Evolutionary conservation across 495 filamentous ascomycete genomes (phyloP), one percentile per base, ranked within the genome.

Genomic region (Neurospora terricola): DNA sequence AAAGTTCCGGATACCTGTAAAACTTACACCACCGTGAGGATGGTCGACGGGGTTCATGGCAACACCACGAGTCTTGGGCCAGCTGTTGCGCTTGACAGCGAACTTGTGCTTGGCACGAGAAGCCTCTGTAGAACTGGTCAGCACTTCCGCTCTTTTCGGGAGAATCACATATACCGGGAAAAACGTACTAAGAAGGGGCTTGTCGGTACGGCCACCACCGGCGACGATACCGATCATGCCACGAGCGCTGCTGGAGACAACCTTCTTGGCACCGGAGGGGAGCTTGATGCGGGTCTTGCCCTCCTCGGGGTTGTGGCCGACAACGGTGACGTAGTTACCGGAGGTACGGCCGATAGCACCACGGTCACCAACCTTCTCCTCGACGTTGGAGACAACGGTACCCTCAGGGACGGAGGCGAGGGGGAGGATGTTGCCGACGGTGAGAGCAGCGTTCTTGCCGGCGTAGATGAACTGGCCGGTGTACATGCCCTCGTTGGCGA

Each of bases 21-120:
- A 73, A 83, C 82, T 82, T 84, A 86, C 84, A 86, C 86, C 86
- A 92, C 96, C 96, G 93, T 99, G 96, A 87, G 96, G 96, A 91
- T 98, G 96, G 88, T 99, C 96, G 79, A 99, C 96, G 77, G 96
- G 96, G 87, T 99, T 99, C 96, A 99, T 99, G 84, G 96, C 96
- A 89, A 99, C 96, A 96, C 96, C 96, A 94, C 96, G 94, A 90
- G 96, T 99, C 92, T 96, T 98, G 84, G 96, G 96, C 96, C 96
- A 98, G 80, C 89, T 93, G 93, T 98, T 98, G 83, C 96, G 92
- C 93, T 99, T 99, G 87, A 97, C 96, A 77, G 93, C 93, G 88
- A 97, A 98, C 92, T 99, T 98, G 84, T 97, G 93, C 92, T 96
- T 97, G 81, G 95, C 95, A 81, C 95, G 93, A 76, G 94, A 97